Percentiles rank a stretch among this genome's conserved stretches.
Evolutionary conservation across 2,329 filamentous ascomycete species (phyloP).

Genomic region (Diaporthe sp.): DNA sequence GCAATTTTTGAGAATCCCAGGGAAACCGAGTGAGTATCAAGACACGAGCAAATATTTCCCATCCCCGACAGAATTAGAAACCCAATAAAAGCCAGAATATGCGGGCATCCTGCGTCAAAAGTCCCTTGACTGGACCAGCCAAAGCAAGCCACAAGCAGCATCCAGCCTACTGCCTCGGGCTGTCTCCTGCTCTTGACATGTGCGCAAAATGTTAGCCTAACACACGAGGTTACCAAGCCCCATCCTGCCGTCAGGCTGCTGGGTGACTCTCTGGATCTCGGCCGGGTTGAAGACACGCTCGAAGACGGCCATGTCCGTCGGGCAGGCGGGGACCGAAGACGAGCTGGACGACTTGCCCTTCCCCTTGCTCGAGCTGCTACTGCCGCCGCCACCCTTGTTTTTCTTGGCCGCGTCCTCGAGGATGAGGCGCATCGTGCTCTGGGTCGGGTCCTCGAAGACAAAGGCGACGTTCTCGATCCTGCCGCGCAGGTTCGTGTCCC

Average conservation of each 20-base stretch:
- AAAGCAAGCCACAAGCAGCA: conserved; percentile 16
- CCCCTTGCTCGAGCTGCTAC: conserved; percentile 46
- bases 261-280: conserved; percentile 65
- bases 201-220: background rate
- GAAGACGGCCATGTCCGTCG: conserved; percentile 68
- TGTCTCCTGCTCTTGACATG: background rate
- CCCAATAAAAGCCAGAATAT: conserved; percentile 10
- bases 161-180: background rate
- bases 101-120: conserved; percentile 29
- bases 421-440: conserved; percentile 68
- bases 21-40: background rate
- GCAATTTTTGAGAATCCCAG: conserved; percentile 2
- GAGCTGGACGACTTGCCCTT: conserved; percentile 40
- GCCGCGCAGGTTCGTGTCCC: conserved; percentile 73
- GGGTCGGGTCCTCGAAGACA: conserved; percentile 71
- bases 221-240: conserved; percentile 66
- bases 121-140: conserved; percentile 12
- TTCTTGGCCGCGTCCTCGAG: conserved; percentile 70
- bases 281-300: conserved; percentile 63
- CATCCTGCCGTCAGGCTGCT: conserved; percentile 68
- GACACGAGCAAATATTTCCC: background rate
- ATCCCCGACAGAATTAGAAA: background rate
- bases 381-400: conserved; percentile 49
- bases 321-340: conserved; percentile 40
- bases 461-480: conserved; percentile 75